These are phyloP conservation scores for Isabelozyma pseudorhagii DNA, from an alignment of 805 yeast genomes.

Conservation along the genomic window DNA sequence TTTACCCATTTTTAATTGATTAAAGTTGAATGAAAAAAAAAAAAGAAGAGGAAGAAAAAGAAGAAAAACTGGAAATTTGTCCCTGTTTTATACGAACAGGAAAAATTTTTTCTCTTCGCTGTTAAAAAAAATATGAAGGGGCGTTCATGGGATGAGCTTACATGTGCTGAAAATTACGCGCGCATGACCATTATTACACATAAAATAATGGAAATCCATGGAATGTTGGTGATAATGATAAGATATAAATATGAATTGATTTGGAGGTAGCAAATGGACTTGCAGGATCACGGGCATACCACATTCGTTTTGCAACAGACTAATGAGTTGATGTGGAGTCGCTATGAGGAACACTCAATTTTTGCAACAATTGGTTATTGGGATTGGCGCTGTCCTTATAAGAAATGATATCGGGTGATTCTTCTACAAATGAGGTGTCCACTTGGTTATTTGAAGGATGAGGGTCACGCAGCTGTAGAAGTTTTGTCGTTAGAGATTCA, in stretches of 20 bases:
- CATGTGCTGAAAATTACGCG: background rate
- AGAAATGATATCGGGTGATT: background rate
- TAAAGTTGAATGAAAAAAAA: background rate
- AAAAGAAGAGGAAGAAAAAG: conserved; percentile 3
- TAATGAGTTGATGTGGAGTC: background rate
- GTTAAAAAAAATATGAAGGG: background rate
- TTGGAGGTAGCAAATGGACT: background rate
- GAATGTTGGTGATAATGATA: background rate
- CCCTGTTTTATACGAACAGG: background rate
- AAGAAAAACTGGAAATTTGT: conserved; percentile 3
- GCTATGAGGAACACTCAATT: background rate
- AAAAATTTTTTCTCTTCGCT: conserved; percentile 4
- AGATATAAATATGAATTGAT: too few species aligned
- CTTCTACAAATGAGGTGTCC: background rate
- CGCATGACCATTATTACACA: background rate
- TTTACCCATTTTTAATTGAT: conserved; percentile 61
- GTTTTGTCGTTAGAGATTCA: conserved; percentile 4
- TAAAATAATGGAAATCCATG: background rate
- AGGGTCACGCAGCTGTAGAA: background rate
- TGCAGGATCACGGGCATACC: background rate
- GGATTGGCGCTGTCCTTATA: background rate
- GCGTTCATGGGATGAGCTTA: background rate
- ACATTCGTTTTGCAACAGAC: too few species aligned
- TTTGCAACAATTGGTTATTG: background rate
- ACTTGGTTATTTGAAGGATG: too few species aligned